A percentile compares a stretch with the other conserved stretches of the same genome.
Evolutionary conservation across 495 filamentous ascomycete genomes (phyloP).

Genomic region (Xylaria nigripes): DNA sequence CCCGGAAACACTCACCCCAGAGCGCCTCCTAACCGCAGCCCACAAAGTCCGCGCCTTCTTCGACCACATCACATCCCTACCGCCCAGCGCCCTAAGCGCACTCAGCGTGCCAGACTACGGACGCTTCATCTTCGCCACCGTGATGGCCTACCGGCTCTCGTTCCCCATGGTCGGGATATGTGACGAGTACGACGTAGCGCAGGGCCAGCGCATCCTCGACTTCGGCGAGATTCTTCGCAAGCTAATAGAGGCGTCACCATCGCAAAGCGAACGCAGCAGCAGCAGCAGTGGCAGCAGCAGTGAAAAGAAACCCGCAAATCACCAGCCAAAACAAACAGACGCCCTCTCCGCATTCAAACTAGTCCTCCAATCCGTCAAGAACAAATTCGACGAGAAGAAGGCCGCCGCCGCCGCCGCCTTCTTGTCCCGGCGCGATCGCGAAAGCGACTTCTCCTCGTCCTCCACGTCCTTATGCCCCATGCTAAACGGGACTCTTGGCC

Average conservation of each 20-base stretch:
- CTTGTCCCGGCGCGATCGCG: background rate
- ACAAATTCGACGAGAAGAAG: slow-evolving; percentile 31
- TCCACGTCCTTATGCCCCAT: slow-evolving; percentile 30
- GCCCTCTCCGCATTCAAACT: slow-evolving; percentile 30
- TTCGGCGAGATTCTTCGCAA: slow-evolving; percentile 25
- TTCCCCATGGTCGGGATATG: slow-evolving; percentile 29
- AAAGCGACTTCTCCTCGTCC: background rate
- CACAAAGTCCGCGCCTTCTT: slow-evolving; percentile 19
- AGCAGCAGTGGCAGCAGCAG: too few species aligned
- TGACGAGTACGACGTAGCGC: slow-evolving; percentile 30
- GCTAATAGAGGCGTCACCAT: slow-evolving; percentile 23
- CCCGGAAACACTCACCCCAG: background rate
- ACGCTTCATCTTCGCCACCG: slow-evolving; percentile 27
- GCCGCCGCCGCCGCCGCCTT: slow-evolving; percentile 23
- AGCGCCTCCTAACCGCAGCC: slow-evolving; percentile 12
- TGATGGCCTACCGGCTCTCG: slow-evolving; percentile 35
- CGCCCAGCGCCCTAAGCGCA: slow-evolving; percentile 18
- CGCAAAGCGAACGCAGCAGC: too few species aligned
- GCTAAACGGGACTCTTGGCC: slow-evolving; percentile 40
- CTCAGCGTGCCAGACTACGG: slow-evolving; percentile 30
- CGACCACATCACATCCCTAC: slow-evolving; percentile 23
- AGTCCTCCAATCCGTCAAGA: slow-evolving; percentile 31
- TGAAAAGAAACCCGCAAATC: background rate
- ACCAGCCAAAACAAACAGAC: slow-evolving; percentile 13
- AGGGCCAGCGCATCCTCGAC: slow-evolving; percentile 23